Percentiles rank a stretch among this genome's conserved stretches.
Evolutionary conservation across 1,284 basidiomycete genomes (phyloP).

Genomic region (Entoloma clypeatum): DNA sequence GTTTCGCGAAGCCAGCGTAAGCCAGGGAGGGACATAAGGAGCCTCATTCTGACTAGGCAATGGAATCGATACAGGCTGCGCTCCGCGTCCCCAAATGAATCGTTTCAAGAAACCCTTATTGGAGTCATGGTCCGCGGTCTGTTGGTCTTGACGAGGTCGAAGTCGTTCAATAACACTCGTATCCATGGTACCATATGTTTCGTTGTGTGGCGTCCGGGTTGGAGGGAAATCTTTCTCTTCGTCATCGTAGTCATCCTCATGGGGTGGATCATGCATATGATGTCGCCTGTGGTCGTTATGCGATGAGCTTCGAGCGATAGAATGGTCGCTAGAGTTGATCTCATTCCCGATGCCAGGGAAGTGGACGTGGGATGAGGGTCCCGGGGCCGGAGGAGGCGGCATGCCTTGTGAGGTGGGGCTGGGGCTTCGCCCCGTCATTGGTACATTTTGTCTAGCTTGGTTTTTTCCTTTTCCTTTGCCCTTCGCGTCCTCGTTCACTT

Average conservation of each 20-base stretch:
- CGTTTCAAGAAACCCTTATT: slow-evolving; percentile 19
- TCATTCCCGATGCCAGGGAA: slow-evolving; percentile 18
- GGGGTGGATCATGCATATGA: slow-evolving; percentile 23
- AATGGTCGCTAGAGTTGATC: slow-evolving; percentile 19
- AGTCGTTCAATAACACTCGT: slow-evolving; percentile 52
- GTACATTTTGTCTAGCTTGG: slow-evolving; percentile 19
- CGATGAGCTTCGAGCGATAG: slow-evolving; percentile 21
- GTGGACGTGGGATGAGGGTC: slow-evolving; percentile 17
- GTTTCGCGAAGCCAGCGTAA: slow-evolving; percentile 56
- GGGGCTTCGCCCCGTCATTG: slow-evolving; percentile 12
- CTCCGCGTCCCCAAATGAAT: slow-evolving; percentile 20
- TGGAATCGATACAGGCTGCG: slow-evolving; percentile 18
- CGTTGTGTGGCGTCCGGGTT: slow-evolving; percentile 63
- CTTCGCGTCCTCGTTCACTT: slow-evolving; percentile 19
- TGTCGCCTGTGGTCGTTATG: slow-evolving; percentile 21
- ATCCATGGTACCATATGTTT: slow-evolving; percentile 70
- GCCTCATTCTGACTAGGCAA: slow-evolving; percentile 31
- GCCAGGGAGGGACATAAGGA: slow-evolving; percentile 63
- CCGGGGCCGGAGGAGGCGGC: slow-evolving; percentile 17
- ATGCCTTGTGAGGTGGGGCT: slow-evolving; percentile 9
- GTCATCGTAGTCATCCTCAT: slow-evolving; percentile 30
- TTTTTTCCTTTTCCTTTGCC: slow-evolving; percentile 23
- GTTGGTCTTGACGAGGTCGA: slow-evolving; percentile 32
- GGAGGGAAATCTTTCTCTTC: slow-evolving; percentile 37
- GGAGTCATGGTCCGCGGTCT: slow-evolving; percentile 16